Percentiles rank a stretch among this genome's conserved stretches.
phyloP scores from a whole-genome alignment of 495 filamentous ascomycete genomes.

The Pseudotulostoma volvatum region DNA sequence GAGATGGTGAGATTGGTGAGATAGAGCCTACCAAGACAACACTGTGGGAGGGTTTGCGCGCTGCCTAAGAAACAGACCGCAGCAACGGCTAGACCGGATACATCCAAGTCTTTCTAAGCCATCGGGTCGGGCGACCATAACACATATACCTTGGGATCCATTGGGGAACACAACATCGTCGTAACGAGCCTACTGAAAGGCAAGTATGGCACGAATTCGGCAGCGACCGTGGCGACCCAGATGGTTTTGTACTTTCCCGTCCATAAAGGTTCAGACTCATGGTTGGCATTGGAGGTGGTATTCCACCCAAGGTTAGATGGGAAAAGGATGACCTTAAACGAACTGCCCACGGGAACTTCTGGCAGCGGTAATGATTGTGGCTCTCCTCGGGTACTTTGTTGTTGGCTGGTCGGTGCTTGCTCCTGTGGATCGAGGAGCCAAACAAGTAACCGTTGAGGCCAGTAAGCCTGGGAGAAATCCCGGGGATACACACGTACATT shows the following conservation, averaged over 20 bases:
- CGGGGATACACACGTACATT: not conserved
- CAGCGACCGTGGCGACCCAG: constrained; percentile 15
- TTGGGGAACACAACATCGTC: constrained; percentile 14
- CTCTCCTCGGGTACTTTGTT: too few species aligned
- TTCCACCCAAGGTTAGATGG: constrained; percentile 10
- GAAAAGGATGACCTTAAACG: constrained; percentile 8
- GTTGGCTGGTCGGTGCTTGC: too few species aligned
- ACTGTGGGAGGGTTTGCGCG: constrained; percentile 15
- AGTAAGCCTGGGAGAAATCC: not conserved
- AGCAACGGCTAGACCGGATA: constrained; percentile 11
- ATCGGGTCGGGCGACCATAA: constrained; percentile 10
- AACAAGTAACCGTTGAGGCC: not conserved
- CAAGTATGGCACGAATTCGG: not conserved
- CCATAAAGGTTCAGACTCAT: constrained; percentile 29
- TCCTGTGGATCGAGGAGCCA: too few species aligned
- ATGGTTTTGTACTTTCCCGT: constrained; percentile 24
- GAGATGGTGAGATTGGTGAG: too few species aligned
- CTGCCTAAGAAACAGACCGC: constrained; percentile 11
- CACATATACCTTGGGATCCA: constrained; percentile 11
- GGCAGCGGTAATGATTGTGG: constrained; percentile 4
- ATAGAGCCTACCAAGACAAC: constrained; percentile 5
- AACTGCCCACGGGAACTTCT: constrained; percentile 12
- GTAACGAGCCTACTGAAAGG: constrained; percentile 6
- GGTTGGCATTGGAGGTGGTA: constrained; percentile 33
- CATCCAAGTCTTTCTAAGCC: constrained; percentile 1